Conservation (phyloP, 2,329 filamentous ascomycete species). For the Ceratocystis huliohia region DNA sequence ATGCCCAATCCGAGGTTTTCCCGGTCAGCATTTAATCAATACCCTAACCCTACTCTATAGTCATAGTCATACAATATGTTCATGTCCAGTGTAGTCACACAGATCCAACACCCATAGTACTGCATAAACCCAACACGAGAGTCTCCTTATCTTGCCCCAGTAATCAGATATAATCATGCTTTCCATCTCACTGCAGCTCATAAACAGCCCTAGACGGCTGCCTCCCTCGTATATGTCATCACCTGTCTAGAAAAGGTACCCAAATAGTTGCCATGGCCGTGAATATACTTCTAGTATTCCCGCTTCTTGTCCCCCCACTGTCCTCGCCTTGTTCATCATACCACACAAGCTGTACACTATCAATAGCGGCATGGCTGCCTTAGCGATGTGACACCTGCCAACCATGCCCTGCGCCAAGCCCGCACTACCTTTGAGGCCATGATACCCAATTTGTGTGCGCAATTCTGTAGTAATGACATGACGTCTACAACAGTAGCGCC, state of each 20-base stretch:
- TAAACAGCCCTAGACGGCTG: too few relatives aligned
- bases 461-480: slow-evolving; percentile 24
- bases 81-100: neutral
- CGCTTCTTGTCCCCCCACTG: neutral
- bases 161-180: neutral
- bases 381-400: neutral
- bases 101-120: neutral
- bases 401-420: slow-evolving; percentile 19
- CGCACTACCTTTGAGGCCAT: slow-evolving; percentile 22
- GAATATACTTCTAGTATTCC: neutral
- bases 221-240: too few relatives aligned
- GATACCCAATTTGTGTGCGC: slow-evolving; percentile 24
- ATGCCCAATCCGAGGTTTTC: neutral
- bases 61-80: neutral
- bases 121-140: neutral
- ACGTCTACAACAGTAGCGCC: slow-evolving; percentile 19
- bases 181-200: too few relatives aligned
- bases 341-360: slow-evolving; percentile 21
- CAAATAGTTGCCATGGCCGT: neutral
- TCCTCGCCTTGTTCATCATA: neutral
- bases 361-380: neutral
- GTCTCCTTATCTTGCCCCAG: neutral
- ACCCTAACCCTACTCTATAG: neutral
- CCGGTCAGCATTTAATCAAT: neutral
- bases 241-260: too few relatives aligned